Evolutionary conservation across 2,329 filamentous ascomycete species (phyloP), one percentile per base, ranked within the genome.

Genomic region (Claviceps africana): DNA sequence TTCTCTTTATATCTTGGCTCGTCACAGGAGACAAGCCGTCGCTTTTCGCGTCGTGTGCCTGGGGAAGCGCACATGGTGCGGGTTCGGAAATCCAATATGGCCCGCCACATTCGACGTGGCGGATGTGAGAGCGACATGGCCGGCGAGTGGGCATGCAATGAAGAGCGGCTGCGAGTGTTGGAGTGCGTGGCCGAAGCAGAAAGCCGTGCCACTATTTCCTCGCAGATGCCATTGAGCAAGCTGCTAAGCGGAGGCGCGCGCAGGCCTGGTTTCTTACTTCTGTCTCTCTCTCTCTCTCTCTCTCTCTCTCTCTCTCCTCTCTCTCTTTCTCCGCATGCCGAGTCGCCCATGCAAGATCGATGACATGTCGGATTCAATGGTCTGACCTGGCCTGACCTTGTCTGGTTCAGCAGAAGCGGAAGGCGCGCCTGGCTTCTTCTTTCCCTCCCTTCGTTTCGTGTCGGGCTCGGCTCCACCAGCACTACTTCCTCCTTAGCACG

Each of bases 361-460:
- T 8, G 48, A 42, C 17, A 50, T 50, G 48, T 25, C 33, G 40
- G 8, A 22, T n/a, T 42, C 48, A 28, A 50, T 50, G 48, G 48
- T 50, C 39, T 17, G 15, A 21, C 4, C 15, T 42, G 39, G 39
- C 13, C 21, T 43, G 40, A n/a, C n/a, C n/a, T n/a, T n/a, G 40
- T 7, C 15, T 44, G 4, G 42, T 44, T 7, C 21, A 28, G 21
- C 22, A 44, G 22, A 44, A 7, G 21, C 10, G 42, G 42, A 25
- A 44, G 7, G 35, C 35, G 17, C 35, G 35, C 15, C 35, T 8
- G 35, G 15, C 15, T 37, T 17, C 35, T 37, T 37, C 35, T n/a
- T 37, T 37, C 35, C 42, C 22, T 13, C 42, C 42, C 13, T 44
- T 44, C 15, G 8, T 21, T 44, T 28, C 15, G 15, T 37, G 17